These are phyloP conservation scores for Sphaerulina musiva DNA, from an alignment of 2,329 filamentous ascomycete genomes.

Conservation along the genomic window DNA sequence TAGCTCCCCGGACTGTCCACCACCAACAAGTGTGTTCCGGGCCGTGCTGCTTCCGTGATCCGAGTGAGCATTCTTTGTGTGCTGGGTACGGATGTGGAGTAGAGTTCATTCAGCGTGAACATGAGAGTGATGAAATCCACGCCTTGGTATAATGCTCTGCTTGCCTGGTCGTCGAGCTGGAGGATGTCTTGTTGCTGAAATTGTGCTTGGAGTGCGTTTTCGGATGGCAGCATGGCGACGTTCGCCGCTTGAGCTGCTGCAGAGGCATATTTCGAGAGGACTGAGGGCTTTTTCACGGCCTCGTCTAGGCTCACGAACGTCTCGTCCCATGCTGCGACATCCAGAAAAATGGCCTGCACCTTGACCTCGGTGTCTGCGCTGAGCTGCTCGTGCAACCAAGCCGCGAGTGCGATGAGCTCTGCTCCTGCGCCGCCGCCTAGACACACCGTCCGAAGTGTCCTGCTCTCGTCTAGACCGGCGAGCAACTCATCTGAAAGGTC, in stretches of 20 bases:
- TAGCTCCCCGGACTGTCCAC: slow-evolving; percentile 93
- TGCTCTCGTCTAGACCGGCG: neutral
- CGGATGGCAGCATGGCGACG: slow-evolving; percentile 30
- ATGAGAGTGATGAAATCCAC: slow-evolving; percentile 65
- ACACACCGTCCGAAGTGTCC: slow-evolving; percentile 44
- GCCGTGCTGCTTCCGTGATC: slow-evolving; percentile 53
- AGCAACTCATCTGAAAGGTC: slow-evolving; percentile 28
- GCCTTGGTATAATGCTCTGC: slow-evolving; percentile 24
- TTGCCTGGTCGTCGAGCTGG: slow-evolving; percentile 35
- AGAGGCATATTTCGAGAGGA: slow-evolving; percentile 45
- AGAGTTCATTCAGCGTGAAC: slow-evolving; percentile 95
- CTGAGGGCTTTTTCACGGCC: slow-evolving; percentile 48
- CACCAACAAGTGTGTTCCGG: slow-evolving; percentile 67
- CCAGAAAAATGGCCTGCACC: slow-evolving; percentile 59
- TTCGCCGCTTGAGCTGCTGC: slow-evolving; percentile 40
- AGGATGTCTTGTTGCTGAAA: slow-evolving; percentile 51
- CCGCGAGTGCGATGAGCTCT: slow-evolving; percentile 59
- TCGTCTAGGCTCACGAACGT: slow-evolving; percentile 55
- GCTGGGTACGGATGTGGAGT: slow-evolving; percentile 65
- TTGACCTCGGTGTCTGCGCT: neutral
- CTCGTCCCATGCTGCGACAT: slow-evolving; percentile 70
- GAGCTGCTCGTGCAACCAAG: slow-evolving; percentile 35
- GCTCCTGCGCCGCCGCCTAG: slow-evolving; percentile 61
- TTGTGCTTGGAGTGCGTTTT: slow-evolving; percentile 31
- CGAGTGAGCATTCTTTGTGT: slow-evolving; percentile 70